Base-by-base conservation (phyloP, 2,329 filamentous ascomycete genomes). In the Stromatinia cepivora region DNA sequence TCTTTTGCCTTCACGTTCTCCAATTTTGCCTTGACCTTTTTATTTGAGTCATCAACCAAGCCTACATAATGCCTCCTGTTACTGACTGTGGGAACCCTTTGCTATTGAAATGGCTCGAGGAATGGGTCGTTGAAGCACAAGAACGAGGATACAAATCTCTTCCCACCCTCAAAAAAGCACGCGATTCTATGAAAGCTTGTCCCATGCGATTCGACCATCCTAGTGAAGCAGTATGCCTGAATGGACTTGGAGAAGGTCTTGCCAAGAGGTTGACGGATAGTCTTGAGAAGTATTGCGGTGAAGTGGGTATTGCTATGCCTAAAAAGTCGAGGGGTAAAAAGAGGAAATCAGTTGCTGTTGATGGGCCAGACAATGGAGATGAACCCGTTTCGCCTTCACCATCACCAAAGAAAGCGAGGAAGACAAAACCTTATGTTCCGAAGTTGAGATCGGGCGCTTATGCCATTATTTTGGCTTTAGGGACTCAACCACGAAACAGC, bases 131-230 rank as follows among this genome's bases (percentile, higher is more conserved):
- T 57, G 78, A 85, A 53, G 91, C 90, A 17, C 84, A 85, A 62
- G 87, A 92, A 25, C 93, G 92, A 77, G 90, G 90, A 31, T 94
- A 93, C 79, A 90, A 87, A 72, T 63, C 57, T 39, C 66, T 68
- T 28, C 36, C 57, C 2, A 54, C 57, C 22, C 13, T 68, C 6
- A 62, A 52, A 22, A 88, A 90, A 74, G 92, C 92, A 0, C 92
- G 92, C 76, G 85, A 92, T 70, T 91, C 92, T 3, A 86, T 95
- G 78, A 92, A 89, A 79, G 87, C 87, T 17, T 94, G 91, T 72
- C 92, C 92, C 0, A 81, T 92, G 52, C 80, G 68, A n/a, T 76
- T 78, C 50, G 81, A 75, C 25, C 92, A 95, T 77, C 92, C 92
- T 3, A 88, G 88, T 8, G 86, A 93, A 80, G 86, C 92, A 1